Evolutionary conservation across 257 asterid genomes (phyloP), one percentile per base, ranked within the genome.

Genomic region (Plantago ovata): DNA sequence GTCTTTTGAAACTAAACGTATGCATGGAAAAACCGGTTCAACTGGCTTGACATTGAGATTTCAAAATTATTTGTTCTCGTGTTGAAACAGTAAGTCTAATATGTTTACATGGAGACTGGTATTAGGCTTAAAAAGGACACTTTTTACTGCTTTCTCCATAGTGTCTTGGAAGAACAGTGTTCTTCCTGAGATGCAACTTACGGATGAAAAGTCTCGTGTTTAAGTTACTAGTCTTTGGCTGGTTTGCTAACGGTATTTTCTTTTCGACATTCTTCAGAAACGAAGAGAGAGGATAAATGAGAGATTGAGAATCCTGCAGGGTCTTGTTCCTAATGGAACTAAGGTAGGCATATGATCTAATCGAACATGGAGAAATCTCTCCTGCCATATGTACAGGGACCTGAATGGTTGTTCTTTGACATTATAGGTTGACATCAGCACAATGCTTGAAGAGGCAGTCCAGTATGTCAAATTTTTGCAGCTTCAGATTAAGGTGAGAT

Each of bases 391-490:
- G 32, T 45, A 32, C 6, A 21, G 19, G 57, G 55, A 42, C 13
- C 70, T 58, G 46, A 70, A 28, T 38, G 12, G 2, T 12, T 21
- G 45, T 44, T 7, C 16, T 24, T 38, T 55, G 21, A 49, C 7
- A 51, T 62, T 13, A 60, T 62, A 77, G 83, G 86, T 80, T 48
- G 87, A 77, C 56, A 80, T 80, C 46, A 80, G 83, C 73, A 80
- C 86, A 60, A 80, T 80, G 86, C 83, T 80, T 49, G 84, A 80
- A 66, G 87, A 72, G 73, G 87, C 84, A 38, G 84, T 80, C 9
- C 64, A 77, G 57, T 80, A 80, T 32, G 87, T 80, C 4, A 74
- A 80, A 47, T 80, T 80, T 62, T 72, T 80, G 77, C 84, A 80
- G 20, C 76, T 72, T 43, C 87, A 80, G 65, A 80, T 80, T 38